Conservation (phyloP, 495 filamentous ascomycete species). For the Cudoniella acicularis region DNA sequence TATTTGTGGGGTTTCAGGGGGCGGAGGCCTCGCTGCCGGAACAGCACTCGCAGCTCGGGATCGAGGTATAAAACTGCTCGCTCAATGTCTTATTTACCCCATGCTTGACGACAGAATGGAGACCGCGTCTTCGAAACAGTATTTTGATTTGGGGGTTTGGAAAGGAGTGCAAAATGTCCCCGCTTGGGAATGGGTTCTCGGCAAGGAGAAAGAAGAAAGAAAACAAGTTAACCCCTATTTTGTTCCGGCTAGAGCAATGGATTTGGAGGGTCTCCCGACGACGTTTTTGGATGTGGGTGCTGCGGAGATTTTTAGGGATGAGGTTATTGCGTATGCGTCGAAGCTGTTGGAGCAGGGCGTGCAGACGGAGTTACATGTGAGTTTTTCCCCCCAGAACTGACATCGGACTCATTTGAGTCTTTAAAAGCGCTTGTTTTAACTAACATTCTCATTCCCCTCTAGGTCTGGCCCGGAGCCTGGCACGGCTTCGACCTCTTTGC, state of each 20-base stretch:
- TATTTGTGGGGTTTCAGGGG: constrained; percentile 34
- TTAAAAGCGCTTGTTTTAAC: too few species aligned
- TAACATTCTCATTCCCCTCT: too few species aligned
- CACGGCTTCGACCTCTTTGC: constrained; percentile 42
- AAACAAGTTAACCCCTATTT: constrained; percentile 16
- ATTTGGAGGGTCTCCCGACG: constrained; percentile 32
- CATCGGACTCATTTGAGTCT: neutral
- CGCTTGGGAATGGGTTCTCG: neutral
- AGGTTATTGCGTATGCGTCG: constrained; percentile 37
- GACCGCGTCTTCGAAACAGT: constrained; percentile 22
- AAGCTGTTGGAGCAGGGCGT: constrained; percentile 34
- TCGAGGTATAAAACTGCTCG: constrained; percentile 24
- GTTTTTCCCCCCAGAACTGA: neutral
- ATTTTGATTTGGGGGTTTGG: neutral
- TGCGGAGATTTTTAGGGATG: constrained; percentile 41
- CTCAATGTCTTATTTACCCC: constrained; percentile 31
- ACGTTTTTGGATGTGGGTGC: constrained; percentile 36
- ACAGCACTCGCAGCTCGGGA: constrained; percentile 31
- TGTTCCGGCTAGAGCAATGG: constrained; percentile 30
- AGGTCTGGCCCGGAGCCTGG: constrained; percentile 43
- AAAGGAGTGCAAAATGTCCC: neutral
- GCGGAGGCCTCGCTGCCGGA: constrained; percentile 33
- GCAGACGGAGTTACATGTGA: constrained; percentile 40
- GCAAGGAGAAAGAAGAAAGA: neutral
- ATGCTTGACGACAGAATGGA: constrained; percentile 36